Conservation (phyloP, 805 yeast genomes). For the Ogataea haglerorum region DNA sequence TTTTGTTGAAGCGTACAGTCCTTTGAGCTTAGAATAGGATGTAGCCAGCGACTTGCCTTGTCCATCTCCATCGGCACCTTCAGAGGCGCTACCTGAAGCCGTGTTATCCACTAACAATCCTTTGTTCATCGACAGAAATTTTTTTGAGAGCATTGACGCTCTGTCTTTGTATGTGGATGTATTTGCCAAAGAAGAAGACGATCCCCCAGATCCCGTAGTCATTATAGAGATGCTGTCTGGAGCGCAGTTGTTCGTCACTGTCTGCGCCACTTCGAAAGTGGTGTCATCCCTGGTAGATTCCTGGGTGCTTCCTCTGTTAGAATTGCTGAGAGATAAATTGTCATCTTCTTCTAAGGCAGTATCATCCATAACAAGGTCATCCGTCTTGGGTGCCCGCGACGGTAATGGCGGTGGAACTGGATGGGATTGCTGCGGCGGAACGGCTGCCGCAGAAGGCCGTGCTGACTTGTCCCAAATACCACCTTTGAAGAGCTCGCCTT, state of each 20-base stretch:
- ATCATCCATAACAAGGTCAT: not conserved
- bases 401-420: constrained; percentile 2
- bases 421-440: not conserved
- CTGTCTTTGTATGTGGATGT: constrained; percentile 11
- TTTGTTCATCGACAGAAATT: constrained; percentile 1
- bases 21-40: constrained; percentile 59
- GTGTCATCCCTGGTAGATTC: not conserved
- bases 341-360: not conserved
- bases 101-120: not conserved
- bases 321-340: not conserved
- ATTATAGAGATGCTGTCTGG: constrained; percentile 2
- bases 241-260: no score
- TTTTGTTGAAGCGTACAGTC: constrained; percentile 61
- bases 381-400: not conserved
- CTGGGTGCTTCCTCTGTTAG: not conserved
- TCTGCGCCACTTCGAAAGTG: not conserved
- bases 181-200: constrained; percentile 4
- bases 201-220: constrained; percentile 5
- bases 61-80: not conserved
- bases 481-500: constrained; percentile 74
- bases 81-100: not conserved
- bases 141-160: constrained; percentile 15
- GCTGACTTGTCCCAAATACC: constrained; percentile 78
- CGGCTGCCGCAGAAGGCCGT: constrained; percentile 15
- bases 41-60: constrained; percentile 32